A percentile compares a stretch with the other conserved stretches of the same genome.
These are phyloP conservation scores for Pythium dissotocum DNA, from an alignment of 352 stramenopile species.

Conservation along the genomic window DNA sequence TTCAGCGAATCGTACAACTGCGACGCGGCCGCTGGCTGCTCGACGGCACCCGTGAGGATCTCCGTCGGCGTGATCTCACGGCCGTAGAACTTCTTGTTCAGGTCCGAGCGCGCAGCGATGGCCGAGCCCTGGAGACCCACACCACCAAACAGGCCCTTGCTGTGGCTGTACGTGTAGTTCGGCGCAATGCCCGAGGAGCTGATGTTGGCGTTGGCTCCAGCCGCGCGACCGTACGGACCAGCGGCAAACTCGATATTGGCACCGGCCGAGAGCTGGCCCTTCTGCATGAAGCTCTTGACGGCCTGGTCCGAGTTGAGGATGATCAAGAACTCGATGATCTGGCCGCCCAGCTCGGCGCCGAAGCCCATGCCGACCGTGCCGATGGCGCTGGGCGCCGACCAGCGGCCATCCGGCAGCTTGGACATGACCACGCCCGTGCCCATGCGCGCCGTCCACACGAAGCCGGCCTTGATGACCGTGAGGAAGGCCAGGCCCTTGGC, in stretches of 20 bases:
- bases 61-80: slow-evolving; percentile 82
- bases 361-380: slow-evolving; percentile 90
- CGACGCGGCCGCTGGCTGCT: slow-evolving; percentile 77
- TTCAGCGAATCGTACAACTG: slow-evolving; percentile 84
- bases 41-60: slow-evolving; percentile 80
- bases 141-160: slow-evolving; percentile 85
- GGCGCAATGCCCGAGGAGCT: slow-evolving; percentile 70
- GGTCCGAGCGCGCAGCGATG: slow-evolving; percentile 72
- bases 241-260: slow-evolving; percentile 84
- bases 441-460: slow-evolving; percentile 85
- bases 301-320: slow-evolving; percentile 94
- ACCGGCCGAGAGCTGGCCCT: slow-evolving; percentile 78
- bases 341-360: slow-evolving; percentile 71
- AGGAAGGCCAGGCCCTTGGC: slow-evolving; percentile 92
- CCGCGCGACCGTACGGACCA: slow-evolving; percentile 76
- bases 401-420: slow-evolving; percentile 92
- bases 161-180: slow-evolving; percentile 90
- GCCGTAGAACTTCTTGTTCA: slow-evolving; percentile 91
- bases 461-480: slow-evolving; percentile 90
- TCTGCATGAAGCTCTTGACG: slow-evolving; percentile 90
- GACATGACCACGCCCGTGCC: slow-evolving; percentile 93
- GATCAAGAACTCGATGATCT: slow-evolving; percentile 89
- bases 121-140: slow-evolving; percentile 78
- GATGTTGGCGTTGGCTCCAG: slow-evolving; percentile 76
- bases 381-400: slow-evolving; percentile 95